Evolutionary conservation across 2,329 filamentous ascomycete genomes (phyloP), one percentile per base, ranked within the genome.

Genomic region (Boeremia exigua): DNA sequence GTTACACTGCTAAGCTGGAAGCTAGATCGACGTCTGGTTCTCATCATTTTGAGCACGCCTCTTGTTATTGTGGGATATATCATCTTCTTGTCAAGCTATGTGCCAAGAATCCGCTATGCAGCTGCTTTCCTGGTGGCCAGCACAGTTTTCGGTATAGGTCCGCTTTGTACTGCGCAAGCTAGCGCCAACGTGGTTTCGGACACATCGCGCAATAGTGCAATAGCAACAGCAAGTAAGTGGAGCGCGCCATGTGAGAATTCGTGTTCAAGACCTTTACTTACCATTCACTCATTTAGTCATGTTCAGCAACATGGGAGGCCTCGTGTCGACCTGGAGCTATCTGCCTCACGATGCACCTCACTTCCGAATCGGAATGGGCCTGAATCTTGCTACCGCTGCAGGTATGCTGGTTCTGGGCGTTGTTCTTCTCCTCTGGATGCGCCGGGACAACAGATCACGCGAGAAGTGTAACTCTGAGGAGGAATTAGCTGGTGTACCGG

Each of bases 111-210:
- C 4, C 83, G 86, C 9, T 91, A 91, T 67, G 87, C 81, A 0
- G 88, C 87, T 0, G 87, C 85, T 0, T 91, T 90, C 71, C 72
- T 90, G 45, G 84, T 88, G 47, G 82, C 86, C 2, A 78, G 79
- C 14, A 85, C 84, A 0, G 82, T 84, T 3, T 90, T 88, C 63
- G 73, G 81, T 1, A 80, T 84, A 32, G 87, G 86, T 0, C 80
- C 86, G 0, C 79, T 90, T 15, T 82, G 81, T 53, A 89, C 88
- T 56, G 87, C 86, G 0, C 81, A 89, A 56, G 84, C 83, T 0
- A 83, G 85, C 0, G 87, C 87, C n/a, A 90, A 90, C 59, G 86
- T 90, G 0, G 81, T 89, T 6, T 85, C 84, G 5, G 88, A 91
- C 61, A 88, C 87, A 0, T 85, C 87, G 0, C 81, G 87, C 32